Evolutionary conservation across 2,329 filamentous ascomycete species (phyloP), one percentile per base, ranked within the genome.

Genomic region (Ceratocystis colombiana): DNA sequence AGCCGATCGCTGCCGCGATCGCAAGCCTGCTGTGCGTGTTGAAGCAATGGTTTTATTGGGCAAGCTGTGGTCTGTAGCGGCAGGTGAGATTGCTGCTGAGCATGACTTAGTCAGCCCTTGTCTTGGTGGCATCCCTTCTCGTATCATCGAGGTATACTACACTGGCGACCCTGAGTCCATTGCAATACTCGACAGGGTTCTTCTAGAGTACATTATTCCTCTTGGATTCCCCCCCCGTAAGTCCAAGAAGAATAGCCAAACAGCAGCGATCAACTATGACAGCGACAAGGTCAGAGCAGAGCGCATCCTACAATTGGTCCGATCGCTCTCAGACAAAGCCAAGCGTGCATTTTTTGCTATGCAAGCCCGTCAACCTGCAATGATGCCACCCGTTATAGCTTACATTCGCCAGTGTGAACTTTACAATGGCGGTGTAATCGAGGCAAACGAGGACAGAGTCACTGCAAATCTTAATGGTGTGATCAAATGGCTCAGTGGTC

Each of bases 51-150:
- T 86, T 63, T 80, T 95, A 7, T 79, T 97, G 1, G 89, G 85
- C 10, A 89, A 87, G 69, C 86, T 97, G 33, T 99, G 94, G 94
- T 92, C 90, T n/a, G 92, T 95, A 20, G 93, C 90, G 12, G 85
- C 87, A 20, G 89, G 90, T 20, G 92, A 96, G 71, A 88, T 99
- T 71, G 86, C 89, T 28, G 84, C 88, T 64, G 90, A 89, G 15
- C 88, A 93, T 71, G 90, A 96, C 70, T 79, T 82, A 20, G 87
- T 96, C 22, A 83, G 82, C 12, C 79, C 84, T 8, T 82, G 93
- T n/a, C 79, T 99, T 12, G 88, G 87, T 5, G 87, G 87, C 28
- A 90, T 95, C 48, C 93, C 94, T 1, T 88, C 88, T 0, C 88
- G 85, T 69, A 90, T 99, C 57, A 85, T 96, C 69, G 90, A 91